Percentiles rank a stretch among this genome's conserved stretches.
phyloP scores from a whole-genome alignment of 2,329 filamentous ascomycete genomes.

The Cryphonectria radicalis region DNA sequence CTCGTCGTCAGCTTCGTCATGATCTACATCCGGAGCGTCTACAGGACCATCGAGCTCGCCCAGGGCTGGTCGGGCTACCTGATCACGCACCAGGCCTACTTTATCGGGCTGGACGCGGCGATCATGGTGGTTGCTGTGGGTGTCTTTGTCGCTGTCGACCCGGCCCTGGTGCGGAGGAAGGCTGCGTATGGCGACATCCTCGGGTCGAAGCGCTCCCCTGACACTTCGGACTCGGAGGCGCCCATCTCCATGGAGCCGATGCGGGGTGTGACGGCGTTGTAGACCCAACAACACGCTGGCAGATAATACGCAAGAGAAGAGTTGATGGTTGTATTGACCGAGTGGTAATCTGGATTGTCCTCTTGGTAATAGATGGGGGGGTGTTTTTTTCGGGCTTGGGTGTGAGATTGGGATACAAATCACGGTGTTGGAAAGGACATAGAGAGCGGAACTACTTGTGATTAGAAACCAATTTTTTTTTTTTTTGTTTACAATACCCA shows the following conservation, averaged over 20 bases:
- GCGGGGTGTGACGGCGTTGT: not conserved
- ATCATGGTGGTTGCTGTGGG: conserved; percentile 53
- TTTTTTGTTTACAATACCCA: not conserved
- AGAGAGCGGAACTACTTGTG: not conserved
- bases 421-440: not conserved
- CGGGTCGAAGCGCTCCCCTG: not conserved
- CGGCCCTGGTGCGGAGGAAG: conserved; percentile 32
- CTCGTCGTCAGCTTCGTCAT: conserved; percentile 47
- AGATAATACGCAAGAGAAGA: not conserved
- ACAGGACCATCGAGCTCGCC: conserved; percentile 53
- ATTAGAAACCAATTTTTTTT: not conserved
- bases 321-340: not conserved
- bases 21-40: conserved; percentile 53
- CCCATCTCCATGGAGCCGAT: conserved; percentile 8
- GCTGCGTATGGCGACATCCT: not conserved
- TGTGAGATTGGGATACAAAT: not conserved
- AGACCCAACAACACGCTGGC: not conserved
- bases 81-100: conserved; percentile 54
- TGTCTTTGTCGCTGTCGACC: conserved; percentile 50
- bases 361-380: not conserved
- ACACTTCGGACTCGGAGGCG: conserved; percentile 18
- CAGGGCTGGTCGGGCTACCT: conserved; percentile 55
- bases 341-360: not conserved
- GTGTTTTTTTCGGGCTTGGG: not conserved
- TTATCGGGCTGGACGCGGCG: conserved; percentile 53